Conservation (phyloP, 192 early-diverging fungal genomes). For the Podila clonocystis region DNA sequence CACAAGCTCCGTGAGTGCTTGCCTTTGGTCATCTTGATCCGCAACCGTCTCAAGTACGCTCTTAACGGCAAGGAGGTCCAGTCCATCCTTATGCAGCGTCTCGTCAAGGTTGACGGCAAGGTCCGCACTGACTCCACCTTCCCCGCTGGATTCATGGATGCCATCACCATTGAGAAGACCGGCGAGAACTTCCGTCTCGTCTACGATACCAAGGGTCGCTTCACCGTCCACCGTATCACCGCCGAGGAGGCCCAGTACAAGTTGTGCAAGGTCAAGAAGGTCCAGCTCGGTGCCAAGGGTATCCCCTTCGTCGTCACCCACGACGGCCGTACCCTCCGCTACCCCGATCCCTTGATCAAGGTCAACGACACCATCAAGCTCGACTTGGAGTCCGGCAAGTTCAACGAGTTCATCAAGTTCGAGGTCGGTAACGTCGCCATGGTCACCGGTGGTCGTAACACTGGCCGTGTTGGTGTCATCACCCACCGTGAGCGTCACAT, state of each 20-base stretch:
- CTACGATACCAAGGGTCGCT: constrained; percentile 99
- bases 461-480: constrained; percentile 97
- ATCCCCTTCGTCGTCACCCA: constrained; percentile 98
- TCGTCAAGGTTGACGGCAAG: constrained; percentile 99
- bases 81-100: constrained; percentile 97
- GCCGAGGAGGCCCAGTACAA: constrained; percentile 99
- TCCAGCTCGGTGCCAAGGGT: constrained; percentile 94
- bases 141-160: constrained; percentile 98
- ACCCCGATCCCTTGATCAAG: constrained; percentile 99
- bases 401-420: constrained; percentile 95
- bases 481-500: constrained; percentile 97
- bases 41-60: constrained; percentile 99
- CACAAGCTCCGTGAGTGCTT: constrained; percentile 99
- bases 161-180: constrained; percentile 63
- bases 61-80: constrained; percentile 97
- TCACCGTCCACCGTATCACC: constrained; percentile 99
- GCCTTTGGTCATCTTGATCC: constrained; percentile 97
- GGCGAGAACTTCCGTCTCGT: constrained; percentile 95
- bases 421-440: constrained; percentile 96
- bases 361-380: constrained; percentile 99
- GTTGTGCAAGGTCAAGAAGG: constrained; percentile 97
- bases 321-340: constrained; percentile 99
- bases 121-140: constrained; percentile 96
- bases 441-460: constrained; percentile 98
- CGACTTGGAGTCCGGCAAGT: constrained; percentile 94